These are phyloP conservation scores for Phytophthora hibernalis DNA, from an alignment of 352 stramenopile species.

Conservation along the genomic window DNA sequence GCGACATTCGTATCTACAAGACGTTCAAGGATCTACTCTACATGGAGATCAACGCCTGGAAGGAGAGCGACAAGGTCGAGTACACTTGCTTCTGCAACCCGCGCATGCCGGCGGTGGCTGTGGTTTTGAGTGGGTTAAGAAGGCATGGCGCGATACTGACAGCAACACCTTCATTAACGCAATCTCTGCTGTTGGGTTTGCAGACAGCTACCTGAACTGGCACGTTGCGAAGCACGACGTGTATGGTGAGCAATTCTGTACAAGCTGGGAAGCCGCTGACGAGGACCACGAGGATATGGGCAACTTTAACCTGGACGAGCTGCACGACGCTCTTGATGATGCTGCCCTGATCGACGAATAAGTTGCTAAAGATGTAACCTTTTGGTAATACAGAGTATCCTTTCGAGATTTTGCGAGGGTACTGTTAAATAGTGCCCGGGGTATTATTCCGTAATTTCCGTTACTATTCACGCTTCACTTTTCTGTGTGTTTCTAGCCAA, in stretches of 20 bases:
- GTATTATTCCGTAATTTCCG: not conserved
- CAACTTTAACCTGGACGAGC: not conserved
- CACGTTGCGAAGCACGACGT: slow-evolving; percentile 6
- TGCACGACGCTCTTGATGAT: not conserved
- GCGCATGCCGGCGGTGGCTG: not conserved
- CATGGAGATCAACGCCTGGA: slow-evolving; percentile 12
- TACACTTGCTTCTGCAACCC: slow-evolving; percentile 8
- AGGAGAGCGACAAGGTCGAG: slow-evolving; percentile 15
- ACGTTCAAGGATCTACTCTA: slow-evolving; percentile 18
- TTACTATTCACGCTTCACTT: no score
- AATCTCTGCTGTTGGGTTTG: not conserved
- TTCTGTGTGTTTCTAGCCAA: no score
- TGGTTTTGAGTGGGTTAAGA: slow-evolving; percentile 3
- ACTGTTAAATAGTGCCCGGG: not conserved
- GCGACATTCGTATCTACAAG: no score
- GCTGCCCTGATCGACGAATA: not conserved
- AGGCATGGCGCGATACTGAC: slow-evolving; percentile 8
- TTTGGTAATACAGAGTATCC: not conserved
- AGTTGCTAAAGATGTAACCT: no score
- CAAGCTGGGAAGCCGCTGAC: not conserved
- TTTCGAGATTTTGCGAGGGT: not conserved
- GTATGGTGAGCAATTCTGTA: not conserved
- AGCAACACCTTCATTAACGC: not conserved
- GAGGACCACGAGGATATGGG: not conserved
- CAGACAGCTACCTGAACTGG: not conserved